Percentiles rank a stretch among this genome's conserved stretches.
Conservation (phyloP, 1,139 yeast species). For the Diutina ranongensis region DNA sequence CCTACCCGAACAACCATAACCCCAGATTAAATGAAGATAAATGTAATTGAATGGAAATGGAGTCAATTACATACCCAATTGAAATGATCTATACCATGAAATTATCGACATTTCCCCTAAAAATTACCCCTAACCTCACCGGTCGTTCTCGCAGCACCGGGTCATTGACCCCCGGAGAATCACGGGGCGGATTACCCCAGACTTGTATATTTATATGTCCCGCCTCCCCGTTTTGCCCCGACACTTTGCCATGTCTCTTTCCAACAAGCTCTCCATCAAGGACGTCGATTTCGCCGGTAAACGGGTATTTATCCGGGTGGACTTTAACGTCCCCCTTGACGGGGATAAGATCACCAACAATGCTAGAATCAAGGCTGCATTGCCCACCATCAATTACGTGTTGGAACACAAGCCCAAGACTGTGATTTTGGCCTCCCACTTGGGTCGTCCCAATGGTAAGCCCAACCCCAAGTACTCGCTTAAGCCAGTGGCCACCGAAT, state of each 20-base stretch:
- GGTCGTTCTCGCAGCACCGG: neutral
- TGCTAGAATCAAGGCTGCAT: conserved; percentile 96
- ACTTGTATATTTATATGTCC: neutral
- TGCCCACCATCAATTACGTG: conserved; percentile 92
- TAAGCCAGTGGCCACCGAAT: conserved; percentile 84
- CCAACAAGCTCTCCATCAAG: conserved; percentile 82
- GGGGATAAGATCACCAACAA: conserved; percentile 95
- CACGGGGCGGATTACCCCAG: conserved; percentile 6
- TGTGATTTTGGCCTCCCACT: conserved; percentile 84
- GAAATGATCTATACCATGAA: too few species aligned
- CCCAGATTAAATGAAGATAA: too few species aligned
- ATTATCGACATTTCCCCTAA: too few species aligned
- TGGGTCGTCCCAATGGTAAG: conserved; percentile 97
- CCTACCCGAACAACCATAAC: neutral
- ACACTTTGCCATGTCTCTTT: conserved; percentile 59
- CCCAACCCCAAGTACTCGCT: conserved; percentile 71
- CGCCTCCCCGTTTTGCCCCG: neutral
- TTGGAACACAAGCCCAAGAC: conserved; percentile 82
- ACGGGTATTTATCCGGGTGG: conserved; percentile 94
- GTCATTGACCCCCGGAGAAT: neutral
- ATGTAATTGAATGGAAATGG: too few species aligned
- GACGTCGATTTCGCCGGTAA: conserved; percentile 79
- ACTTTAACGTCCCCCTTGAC: conserved; percentile 95
- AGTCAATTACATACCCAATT: too few species aligned
- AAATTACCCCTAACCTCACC: too few species aligned